A percentile compares a stretch with the other conserved stretches of the same genome.
Evolutionary conservation across 2,329 filamentous ascomycete species (phyloP).

Genomic region (Diaporthe ampelina): DNA sequence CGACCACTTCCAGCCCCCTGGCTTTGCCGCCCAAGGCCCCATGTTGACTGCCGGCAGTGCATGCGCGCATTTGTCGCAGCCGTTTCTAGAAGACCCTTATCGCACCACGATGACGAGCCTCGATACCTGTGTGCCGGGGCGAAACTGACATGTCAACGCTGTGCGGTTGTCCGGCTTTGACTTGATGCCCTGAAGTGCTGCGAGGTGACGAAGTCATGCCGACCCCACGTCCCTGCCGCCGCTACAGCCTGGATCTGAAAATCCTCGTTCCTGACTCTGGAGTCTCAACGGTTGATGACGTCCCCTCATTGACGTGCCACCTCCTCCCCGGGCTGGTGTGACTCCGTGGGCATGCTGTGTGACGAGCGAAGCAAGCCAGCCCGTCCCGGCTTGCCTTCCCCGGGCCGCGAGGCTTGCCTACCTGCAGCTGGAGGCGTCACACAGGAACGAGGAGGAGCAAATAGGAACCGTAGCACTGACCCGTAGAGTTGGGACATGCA

Average conservation of each 20-base stretch:
- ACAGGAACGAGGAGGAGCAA: background rate
- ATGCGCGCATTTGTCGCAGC: background rate
- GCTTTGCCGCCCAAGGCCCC: background rate
- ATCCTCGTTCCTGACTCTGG: background rate
- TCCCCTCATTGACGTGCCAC: background rate
- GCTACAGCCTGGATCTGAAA: background rate
- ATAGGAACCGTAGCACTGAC: background rate
- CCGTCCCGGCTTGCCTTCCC: constrained; percentile 10
- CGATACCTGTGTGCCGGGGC: background rate
- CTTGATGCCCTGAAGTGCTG: background rate
- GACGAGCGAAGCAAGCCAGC: constrained; percentile 9
- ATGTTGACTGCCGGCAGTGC: constrained; percentile 10
- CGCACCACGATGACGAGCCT: constrained; percentile 13
- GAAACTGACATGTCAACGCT: constrained; percentile 1
- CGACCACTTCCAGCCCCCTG: background rate
- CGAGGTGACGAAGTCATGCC: background rate
- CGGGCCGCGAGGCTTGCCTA: background rate
- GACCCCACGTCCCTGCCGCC: background rate
- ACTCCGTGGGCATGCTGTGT: constrained; percentile 11
- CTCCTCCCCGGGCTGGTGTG: background rate
- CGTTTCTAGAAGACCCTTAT: constrained; percentile 4
- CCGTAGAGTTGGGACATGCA: constrained; percentile 21
- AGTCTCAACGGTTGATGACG: constrained; percentile 11
- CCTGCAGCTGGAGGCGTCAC: background rate
- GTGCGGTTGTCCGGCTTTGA: background rate